Percentiles rank a stretch among this genome's conserved stretches.
These are phyloP conservation scores for Datisca glomerata DNA, from an alignment of 306 rosid species.

Conservation along the genomic window DNA sequence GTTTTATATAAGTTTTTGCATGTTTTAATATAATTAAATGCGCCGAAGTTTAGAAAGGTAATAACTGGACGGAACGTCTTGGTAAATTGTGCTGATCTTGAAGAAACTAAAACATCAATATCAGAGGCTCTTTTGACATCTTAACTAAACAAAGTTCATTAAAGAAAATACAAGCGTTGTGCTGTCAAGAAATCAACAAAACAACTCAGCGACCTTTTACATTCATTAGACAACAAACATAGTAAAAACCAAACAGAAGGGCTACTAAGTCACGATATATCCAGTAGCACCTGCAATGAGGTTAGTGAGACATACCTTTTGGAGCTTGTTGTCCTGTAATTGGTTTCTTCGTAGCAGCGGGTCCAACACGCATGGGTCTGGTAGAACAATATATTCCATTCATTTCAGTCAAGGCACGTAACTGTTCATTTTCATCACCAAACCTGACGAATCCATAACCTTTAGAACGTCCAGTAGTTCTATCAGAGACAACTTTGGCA, in stretches of 20 bases:
- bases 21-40: conserved; percentile 27
- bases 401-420: conserved; percentile 49
- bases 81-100: conserved; percentile 1
- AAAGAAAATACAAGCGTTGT: too few relatives aligned
- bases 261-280: not conserved
- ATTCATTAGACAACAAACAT: not conserved
- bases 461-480: conserved; percentile 53
- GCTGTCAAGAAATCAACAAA: too few relatives aligned
- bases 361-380: conserved; percentile 61
- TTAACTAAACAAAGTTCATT: too few relatives aligned
- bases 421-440: conserved; percentile 49
- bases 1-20: conserved; percentile 41
- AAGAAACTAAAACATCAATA: not conserved
- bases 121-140: not conserved
- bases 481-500: conserved; percentile 62
- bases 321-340: conserved; percentile 25
- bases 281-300: not conserved
- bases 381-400: conserved; percentile 49
- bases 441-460: conserved; percentile 73
- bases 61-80: conserved; percentile 26
- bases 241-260: not conserved
- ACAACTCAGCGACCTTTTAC: too few relatives aligned
- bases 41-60: conserved; percentile 43
- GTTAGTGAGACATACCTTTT: conserved; percentile 24
- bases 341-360: conserved; percentile 54